Conservation (phyloP, 78 protist species). For the Speleostelium caveatum region DNA sequence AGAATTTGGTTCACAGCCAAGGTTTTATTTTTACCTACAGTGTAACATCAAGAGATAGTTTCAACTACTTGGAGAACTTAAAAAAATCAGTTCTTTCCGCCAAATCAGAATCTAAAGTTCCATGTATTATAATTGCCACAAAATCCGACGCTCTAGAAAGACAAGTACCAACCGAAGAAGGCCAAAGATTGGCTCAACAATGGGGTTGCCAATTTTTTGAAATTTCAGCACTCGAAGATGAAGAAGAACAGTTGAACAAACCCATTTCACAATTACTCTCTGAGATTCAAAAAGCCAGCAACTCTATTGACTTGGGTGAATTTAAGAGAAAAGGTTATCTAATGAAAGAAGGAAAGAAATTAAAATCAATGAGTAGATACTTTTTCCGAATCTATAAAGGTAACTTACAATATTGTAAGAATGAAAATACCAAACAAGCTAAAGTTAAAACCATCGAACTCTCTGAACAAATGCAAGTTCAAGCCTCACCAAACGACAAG, state of each 20-base stretch:
- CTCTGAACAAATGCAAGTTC: constrained; percentile 52
- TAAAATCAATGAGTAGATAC: constrained; percentile 57
- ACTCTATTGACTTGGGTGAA: constrained; percentile 29
- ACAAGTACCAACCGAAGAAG: constrained; percentile 58
- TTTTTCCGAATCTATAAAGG: constrained; percentile 26
- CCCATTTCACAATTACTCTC: constrained; percentile 14
- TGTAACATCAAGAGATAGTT: constrained; percentile 15
- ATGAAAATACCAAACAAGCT: constrained; percentile 12
- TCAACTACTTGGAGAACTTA: constrained; percentile 9
- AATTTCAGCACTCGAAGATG: constrained; percentile 3
- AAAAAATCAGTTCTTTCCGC: neutral
- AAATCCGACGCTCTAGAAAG: constrained; percentile 47
- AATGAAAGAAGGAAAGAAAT: constrained; percentile 60
- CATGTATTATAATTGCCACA: constrained; percentile 34
- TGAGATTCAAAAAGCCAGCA: constrained; percentile 8
- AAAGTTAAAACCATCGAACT: constrained; percentile 28
- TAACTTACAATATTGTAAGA: constrained; percentile 35
- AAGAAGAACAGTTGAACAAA: constrained; percentile 18
- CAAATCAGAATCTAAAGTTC: constrained; percentile 21
- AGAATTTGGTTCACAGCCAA: neutral
- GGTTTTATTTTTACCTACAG: constrained; percentile 50
- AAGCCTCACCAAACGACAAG: neutral
- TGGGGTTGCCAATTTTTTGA: constrained; percentile 63
- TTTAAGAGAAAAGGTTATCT: constrained; percentile 67
- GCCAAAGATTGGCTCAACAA: constrained; percentile 42